Base-by-base conservation (phyloP, 768 basidiomycete genomes). In the Neoboletus magnificus region DNA sequence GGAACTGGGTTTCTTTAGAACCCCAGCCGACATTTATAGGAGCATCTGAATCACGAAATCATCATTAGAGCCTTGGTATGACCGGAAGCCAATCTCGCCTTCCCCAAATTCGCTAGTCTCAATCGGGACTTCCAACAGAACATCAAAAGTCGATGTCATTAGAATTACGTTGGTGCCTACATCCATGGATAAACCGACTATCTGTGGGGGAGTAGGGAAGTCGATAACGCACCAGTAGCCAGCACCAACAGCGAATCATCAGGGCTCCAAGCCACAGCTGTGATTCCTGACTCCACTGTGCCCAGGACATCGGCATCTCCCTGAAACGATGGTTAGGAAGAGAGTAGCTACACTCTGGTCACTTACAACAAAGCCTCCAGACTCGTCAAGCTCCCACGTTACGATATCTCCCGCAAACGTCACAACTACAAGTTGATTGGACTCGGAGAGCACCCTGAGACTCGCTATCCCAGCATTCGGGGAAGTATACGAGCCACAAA, bases 1-100 rank as follows among this genome's bases (percentile, higher is more conserved):
- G 94, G 68, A 99, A 99, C 66, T 99, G 97, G 0, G 97, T 98
- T 68, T 90, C 81, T 66, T 95, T 96, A 2, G 91, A 90, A 39
- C 97, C 97, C 97, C 97, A 99, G 16, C 97, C 97, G 56, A 98
- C 93, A 63, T 95, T 92, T 64, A 98, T 93, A 3, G 91, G 91
- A 25, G 86, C 83, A 68, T 93, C 93, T 93, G 62, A 5, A 55
- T 59, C 30, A 44, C 36, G 37, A 44, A 62, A 30, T 56, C 48
- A 43, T 63, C 37, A 69, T 45, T 25, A 40, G 20, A 47, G 2
- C 30, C 22, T 18, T 49, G 13, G 5, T 15, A 32, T 32, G 47
- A 33, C 56, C 44, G 43, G 27, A 50, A 20, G 44, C 4, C 0
- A 45, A 44, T 43, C 75, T 51, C 50, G 86, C 91, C 92, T 80